Percentiles rank a stretch among this genome's conserved stretches.
Conservation (phyloP, 257 asterid genomes). For the Verbena officinalis region DNA sequence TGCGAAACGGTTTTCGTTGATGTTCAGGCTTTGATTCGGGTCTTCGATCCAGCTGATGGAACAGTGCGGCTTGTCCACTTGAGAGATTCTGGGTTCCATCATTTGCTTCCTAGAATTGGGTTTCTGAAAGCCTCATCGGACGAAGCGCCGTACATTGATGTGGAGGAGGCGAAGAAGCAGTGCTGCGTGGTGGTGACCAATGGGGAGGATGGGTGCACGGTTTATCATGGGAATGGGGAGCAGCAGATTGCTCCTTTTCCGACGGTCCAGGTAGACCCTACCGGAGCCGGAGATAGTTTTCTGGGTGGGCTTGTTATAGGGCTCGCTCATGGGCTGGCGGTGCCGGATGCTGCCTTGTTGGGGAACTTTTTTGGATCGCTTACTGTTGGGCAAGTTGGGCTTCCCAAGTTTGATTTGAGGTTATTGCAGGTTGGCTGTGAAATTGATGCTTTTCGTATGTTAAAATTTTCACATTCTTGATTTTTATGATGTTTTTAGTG, state of each 20-base stretch:
- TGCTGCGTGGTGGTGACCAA: slow-evolving; percentile 91
- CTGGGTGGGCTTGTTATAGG: slow-evolving; percentile 92
- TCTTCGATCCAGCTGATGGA: slow-evolving; percentile 67
- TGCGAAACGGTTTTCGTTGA: slow-evolving; percentile 84
- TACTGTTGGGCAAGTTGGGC: slow-evolving; percentile 81
- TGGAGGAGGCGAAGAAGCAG: slow-evolving; percentile 64
- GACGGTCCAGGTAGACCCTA: slow-evolving; percentile 85
- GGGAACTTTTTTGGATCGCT: slow-evolving; percentile 92
- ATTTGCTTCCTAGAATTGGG: slow-evolving; percentile 58
- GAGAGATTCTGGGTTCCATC: slow-evolving; percentile 65
- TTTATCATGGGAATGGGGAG: slow-evolving; percentile 57
- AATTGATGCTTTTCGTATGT: not conserved
- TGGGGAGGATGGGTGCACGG: slow-evolving; percentile 86
- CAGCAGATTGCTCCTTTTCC: slow-evolving; percentile 72
- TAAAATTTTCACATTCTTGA: not conserved
- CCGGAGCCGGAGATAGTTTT: slow-evolving; percentile 98
- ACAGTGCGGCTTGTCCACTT: slow-evolving; percentile 60
- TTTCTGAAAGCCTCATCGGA: slow-evolving; percentile 85
- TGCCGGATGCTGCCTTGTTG: slow-evolving; percentile 85
- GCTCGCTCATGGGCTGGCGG: slow-evolving; percentile 64
- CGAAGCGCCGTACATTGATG: slow-evolving; percentile 72
- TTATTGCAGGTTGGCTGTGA: slow-evolving; percentile 68
- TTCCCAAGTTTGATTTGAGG: slow-evolving; percentile 67
- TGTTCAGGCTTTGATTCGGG: slow-evolving; percentile 79
- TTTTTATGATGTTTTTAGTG: not conserved